These are phyloP conservation scores for Globomyces sp. DNA, from an alignment of 371 early-diverging fungal genomes.

Conservation along the genomic window DNA sequence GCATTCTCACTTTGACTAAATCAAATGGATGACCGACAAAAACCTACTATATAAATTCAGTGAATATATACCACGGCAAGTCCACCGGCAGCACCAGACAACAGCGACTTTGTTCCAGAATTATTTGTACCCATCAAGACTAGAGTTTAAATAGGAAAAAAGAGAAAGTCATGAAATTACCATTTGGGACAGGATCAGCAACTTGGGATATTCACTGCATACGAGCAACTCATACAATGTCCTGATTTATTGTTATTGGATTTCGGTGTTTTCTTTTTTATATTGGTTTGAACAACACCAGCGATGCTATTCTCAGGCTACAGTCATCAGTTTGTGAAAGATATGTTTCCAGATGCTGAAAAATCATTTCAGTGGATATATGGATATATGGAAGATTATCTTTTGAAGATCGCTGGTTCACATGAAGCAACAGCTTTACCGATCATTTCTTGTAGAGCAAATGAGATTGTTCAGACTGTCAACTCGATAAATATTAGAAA, in stretches of 20 bases:
- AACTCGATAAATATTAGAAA: background rate
- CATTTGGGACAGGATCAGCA: too few relatives aligned
- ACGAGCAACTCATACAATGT: too few relatives aligned
- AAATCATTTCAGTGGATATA: background rate
- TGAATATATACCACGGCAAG: slow-evolving; percentile 16
- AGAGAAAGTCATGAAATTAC: too few relatives aligned
- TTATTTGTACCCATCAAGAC: too few relatives aligned
- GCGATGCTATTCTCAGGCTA: too few relatives aligned
- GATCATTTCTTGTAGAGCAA: background rate
- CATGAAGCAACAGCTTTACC: background rate
- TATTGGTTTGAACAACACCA: too few relatives aligned
- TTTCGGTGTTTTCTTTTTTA: too few relatives aligned
- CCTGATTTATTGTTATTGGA: too few relatives aligned
- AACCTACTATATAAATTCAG: too few relatives aligned
- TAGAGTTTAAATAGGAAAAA: too few relatives aligned
- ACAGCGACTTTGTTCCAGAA: slow-evolving; percentile 21
- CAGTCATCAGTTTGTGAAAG: background rate
- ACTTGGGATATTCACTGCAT: too few relatives aligned
- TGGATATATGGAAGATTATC: background rate
- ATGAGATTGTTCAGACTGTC: background rate
- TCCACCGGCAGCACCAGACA: slow-evolving; percentile 29
- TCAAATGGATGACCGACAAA: slow-evolving; percentile 45
- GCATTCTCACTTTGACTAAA: slow-evolving; percentile 42
- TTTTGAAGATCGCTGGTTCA: too few relatives aligned
- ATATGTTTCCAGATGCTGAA: slow-evolving; percentile 8